These are phyloP conservation scores for Claviceps pusilla DNA, from an alignment of 2,329 filamentous ascomycete species.

Conservation along the genomic window DNA sequence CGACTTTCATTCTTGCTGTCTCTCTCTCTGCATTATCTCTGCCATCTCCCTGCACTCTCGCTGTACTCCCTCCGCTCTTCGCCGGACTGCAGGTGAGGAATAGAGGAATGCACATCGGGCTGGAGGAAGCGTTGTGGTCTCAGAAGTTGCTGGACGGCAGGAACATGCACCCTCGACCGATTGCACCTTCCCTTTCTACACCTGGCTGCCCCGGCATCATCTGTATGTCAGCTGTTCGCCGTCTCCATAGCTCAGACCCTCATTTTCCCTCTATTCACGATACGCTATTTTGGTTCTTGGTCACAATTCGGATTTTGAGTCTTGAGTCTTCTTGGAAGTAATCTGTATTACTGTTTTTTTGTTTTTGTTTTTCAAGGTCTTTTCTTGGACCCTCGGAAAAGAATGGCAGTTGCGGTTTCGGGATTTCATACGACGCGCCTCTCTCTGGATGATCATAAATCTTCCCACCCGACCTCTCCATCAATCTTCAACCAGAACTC, in stretches of 20 bases:
- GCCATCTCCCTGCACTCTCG: no score
- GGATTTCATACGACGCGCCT: conserved; percentile 9
- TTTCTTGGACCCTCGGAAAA: conserved; percentile 12
- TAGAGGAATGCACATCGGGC: neutral
- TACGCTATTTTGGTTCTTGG: conserved; percentile 13
- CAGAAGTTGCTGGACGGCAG: neutral
- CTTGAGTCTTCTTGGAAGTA: conserved; percentile 24
- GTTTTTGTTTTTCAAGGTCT: conserved; percentile 21
- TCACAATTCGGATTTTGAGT: conserved; percentile 14
- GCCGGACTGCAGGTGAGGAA: neutral
- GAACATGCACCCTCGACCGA: neutral
- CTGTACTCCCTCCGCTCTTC: no score
- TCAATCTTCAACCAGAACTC: neutral
- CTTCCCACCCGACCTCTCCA: neutral
- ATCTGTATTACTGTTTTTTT: conserved; percentile 14
- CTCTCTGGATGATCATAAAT: neutral
- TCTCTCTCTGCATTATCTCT: no score
- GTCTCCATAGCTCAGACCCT: conserved; percentile 6
- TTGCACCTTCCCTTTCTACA: conserved; percentile 1
- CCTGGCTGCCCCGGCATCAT: neutral
- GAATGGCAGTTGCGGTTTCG: conserved; percentile 21
- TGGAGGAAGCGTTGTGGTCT: neutral
- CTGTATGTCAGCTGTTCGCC: conserved; percentile 1
- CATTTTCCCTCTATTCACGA: conserved; percentile 25
- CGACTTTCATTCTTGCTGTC: neutral